Conservation (phyloP, 371 early-diverging fungal species). For the Apophysomyces trapeziformis region DNA sequence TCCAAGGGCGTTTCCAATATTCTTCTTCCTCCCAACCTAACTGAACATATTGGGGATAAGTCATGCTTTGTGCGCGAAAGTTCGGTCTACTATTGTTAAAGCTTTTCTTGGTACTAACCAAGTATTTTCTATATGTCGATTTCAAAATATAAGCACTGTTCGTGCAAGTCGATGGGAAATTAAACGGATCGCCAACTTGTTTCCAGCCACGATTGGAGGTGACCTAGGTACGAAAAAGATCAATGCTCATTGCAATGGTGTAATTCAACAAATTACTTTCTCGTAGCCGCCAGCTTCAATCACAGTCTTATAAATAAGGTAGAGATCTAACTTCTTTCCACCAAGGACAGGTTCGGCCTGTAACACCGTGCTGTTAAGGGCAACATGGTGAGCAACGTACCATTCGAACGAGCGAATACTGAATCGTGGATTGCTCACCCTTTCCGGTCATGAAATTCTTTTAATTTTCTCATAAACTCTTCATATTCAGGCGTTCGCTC, state of each 20-base stretch:
- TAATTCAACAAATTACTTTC: slow-evolving; percentile 40
- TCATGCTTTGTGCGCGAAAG: neutral
- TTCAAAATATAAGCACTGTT: slow-evolving; percentile 85
- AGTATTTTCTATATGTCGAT: slow-evolving; percentile 71
- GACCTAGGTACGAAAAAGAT: slow-evolving; percentile 53
- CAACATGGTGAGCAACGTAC: neutral
- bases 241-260: neutral
- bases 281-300: slow-evolving; percentile 71
- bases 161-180: slow-evolving; percentile 85
- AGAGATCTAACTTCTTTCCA: slow-evolving; percentile 70
- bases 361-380: slow-evolving; percentile 50
- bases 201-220: slow-evolving; percentile 82
- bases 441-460: slow-evolving; percentile 59
- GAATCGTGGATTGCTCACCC: slow-evolving; percentile 45
- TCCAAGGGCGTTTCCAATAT: slow-evolving; percentile 52
- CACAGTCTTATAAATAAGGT: slow-evolving; percentile 65
- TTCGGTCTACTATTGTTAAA: neutral
- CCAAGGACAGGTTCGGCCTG: slow-evolving; percentile 77
- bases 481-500: slow-evolving; percentile 68
- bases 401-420: neutral
- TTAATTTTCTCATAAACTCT: slow-evolving; percentile 64
- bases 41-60: slow-evolving; percentile 18
- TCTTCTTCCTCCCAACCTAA: slow-evolving; percentile 56
- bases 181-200: slow-evolving; percentile 74
- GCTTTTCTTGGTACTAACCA: slow-evolving; percentile 39